Conservation (phyloP, 768 basidiomycete species). For the Gloeopeniophorella convolvens region DNA sequence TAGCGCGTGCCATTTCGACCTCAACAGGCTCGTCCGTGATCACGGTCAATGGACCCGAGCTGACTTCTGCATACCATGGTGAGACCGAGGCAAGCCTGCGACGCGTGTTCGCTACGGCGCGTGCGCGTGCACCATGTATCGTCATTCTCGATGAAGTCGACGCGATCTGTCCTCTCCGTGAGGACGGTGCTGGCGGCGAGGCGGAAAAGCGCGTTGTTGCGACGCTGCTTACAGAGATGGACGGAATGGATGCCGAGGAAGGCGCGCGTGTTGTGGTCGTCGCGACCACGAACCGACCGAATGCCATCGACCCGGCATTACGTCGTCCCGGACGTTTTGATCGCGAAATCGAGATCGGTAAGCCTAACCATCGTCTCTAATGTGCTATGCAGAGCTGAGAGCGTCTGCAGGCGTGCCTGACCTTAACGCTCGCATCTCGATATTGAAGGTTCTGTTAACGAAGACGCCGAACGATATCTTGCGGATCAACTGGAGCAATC, state of each 20-base stretch:
- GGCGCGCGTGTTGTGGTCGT: conserved; percentile 84
- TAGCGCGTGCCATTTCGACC: conserved; percentile 93
- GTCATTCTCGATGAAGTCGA: conserved; percentile 99
- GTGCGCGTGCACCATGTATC: conserved; percentile 95
- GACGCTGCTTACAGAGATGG: conserved; percentile 58
- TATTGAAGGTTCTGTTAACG: conserved; percentile 76
- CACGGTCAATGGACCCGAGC: conserved; percentile 85
- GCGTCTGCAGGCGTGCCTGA: conserved; percentile 72
- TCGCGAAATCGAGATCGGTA: conserved; percentile 96
- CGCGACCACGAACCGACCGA: conserved; percentile 95
- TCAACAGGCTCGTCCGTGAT: conserved; percentile 99
- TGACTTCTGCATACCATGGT: conserved; percentile 98
- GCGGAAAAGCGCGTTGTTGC: conserved; percentile 66
- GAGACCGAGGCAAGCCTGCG: conserved; percentile 96
- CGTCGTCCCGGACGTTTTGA: conserved; percentile 94
- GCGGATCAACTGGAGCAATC: conserved; percentile 53
- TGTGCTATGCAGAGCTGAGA: too few relatives aligned
- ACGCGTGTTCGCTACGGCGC: conserved; percentile 96
- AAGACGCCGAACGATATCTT: conserved; percentile 75
- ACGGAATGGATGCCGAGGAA: conserved; percentile 68
- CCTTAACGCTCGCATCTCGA: conserved; percentile 74
- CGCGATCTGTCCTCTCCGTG: conserved; percentile 88
- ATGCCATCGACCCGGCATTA: conserved; percentile 91
- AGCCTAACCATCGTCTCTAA: too few relatives aligned
- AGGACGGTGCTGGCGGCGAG: conserved; percentile 57